A percentile compares a stretch with the other conserved stretches of the same genome.
phyloP scores from a whole-genome alignment of 1,139 yeast genomes.

The Geotrichum citri-aurantii region DNA sequence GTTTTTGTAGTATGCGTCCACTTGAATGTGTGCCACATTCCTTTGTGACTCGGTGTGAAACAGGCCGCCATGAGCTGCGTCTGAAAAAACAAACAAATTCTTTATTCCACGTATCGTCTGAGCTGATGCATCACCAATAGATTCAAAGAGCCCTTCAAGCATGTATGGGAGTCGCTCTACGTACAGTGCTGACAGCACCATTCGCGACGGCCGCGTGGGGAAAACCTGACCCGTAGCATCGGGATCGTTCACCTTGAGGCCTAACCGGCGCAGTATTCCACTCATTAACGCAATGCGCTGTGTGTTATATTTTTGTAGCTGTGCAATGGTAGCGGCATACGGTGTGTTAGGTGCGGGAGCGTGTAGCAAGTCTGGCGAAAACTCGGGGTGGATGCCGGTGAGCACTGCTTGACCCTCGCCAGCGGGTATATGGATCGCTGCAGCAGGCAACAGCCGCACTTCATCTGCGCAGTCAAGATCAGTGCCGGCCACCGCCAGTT shows the following conservation, averaged over 20 bases:
- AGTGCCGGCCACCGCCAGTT: slow-evolving; percentile 41
- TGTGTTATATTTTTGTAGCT: slow-evolving; percentile 42
- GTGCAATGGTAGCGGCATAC: slow-evolving; percentile 38
- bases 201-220: not conserved
- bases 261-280: slow-evolving; percentile 52
- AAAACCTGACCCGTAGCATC: slow-evolving; percentile 16
- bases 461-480: slow-evolving; percentile 34
- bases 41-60: not conserved
- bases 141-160: not conserved
- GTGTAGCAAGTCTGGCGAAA: slow-evolving; percentile 45
- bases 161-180: slow-evolving; percentile 3
- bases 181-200: not conserved
- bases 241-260: slow-evolving; percentile 54
- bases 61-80: not conserved
- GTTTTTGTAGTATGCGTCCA: slow-evolving; percentile 42
- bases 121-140: not conserved
- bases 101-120: not conserved
- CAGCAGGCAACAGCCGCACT: slow-evolving; percentile 42
- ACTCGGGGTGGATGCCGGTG: slow-evolving; percentile 89
- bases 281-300: slow-evolving; percentile 52
- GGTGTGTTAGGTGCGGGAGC: not conserved
- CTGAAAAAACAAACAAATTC: not conserved
- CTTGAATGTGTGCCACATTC: slow-evolving; percentile 24
- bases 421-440: slow-evolving; percentile 58
- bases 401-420: slow-evolving; percentile 75